Conservation (phyloP, 805 yeast genomes). For the Yamadazyma akitaensis region DNA sequence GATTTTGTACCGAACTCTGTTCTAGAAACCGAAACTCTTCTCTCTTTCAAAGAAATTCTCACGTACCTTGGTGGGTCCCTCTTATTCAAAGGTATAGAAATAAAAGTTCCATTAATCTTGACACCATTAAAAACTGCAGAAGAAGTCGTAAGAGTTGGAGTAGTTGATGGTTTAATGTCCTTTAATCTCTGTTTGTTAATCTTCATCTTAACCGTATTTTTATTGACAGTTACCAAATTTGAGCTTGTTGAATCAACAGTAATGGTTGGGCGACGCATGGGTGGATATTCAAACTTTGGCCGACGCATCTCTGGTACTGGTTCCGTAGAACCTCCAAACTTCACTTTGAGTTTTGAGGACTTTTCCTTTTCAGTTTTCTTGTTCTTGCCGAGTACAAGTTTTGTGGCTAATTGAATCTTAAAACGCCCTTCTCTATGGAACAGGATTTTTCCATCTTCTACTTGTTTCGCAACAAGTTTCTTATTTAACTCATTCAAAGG, state of each 20-base stretch:
- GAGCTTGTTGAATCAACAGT: background rate
- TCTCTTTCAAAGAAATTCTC: conserved; percentile 33
- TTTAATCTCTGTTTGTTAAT: background rate
- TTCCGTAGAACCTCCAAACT: background rate
- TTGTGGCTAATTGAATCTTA: conserved; percentile 45
- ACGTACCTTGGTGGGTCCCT: conserved; percentile 32
- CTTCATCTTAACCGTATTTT: conserved; percentile 1
- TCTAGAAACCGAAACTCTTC: conserved; percentile 37
- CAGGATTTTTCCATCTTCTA: conserved; percentile 52
- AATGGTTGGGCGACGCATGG: conserved; percentile 2
- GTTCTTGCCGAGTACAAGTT: conserved; percentile 12
- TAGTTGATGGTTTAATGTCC: background rate
- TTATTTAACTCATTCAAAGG: conserved; percentile 41
- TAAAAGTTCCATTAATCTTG: conserved; percentile 6
- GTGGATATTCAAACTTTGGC: conserved; percentile 1
- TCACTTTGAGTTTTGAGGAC: conserved; percentile 1
- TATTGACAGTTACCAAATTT: conserved; percentile 2
- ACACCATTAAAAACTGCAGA: conserved; percentile 6
- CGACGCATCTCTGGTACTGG: background rate
- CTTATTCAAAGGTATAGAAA: conserved; percentile 8
- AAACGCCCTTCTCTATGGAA: conserved; percentile 60
- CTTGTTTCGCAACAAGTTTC: conserved; percentile 56
- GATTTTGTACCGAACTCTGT: conserved; percentile 31
- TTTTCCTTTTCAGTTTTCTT: conserved; percentile 8
- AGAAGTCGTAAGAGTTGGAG: background rate